Conservation (phyloP, 2,329 filamentous ascomycete genomes). For the Alternaria conjuncta region DNA sequence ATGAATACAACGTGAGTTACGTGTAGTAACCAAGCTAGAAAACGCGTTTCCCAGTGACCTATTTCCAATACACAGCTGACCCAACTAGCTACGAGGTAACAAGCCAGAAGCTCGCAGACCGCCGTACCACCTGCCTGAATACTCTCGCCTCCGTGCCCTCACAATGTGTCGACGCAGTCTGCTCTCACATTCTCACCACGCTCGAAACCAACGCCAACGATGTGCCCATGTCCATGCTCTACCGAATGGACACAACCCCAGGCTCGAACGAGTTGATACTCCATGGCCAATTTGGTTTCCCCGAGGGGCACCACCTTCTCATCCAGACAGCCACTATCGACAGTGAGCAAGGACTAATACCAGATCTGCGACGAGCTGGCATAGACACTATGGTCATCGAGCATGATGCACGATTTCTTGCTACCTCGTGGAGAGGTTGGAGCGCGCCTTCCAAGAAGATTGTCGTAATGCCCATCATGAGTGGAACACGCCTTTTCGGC, state of each 20-base stretch:
- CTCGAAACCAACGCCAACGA: constrained; percentile 37
- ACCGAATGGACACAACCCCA: constrained; percentile 25
- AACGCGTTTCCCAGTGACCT: not conserved
- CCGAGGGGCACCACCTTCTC: constrained; percentile 33
- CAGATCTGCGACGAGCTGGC: constrained; percentile 37
- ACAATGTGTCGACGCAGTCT: constrained; percentile 27
- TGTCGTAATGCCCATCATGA: constrained; percentile 35
- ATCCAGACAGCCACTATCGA: constrained; percentile 29
- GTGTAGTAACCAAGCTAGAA: not conserved
- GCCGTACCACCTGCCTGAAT: constrained; percentile 42
- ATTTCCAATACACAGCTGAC: not conserved
- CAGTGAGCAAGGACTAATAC: constrained; percentile 34
- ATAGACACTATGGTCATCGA: constrained; percentile 28
- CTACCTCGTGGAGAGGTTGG: constrained; percentile 38
- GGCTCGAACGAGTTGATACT: constrained; percentile 23
- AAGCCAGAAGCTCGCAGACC: constrained; percentile 37
- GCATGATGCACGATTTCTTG: constrained; percentile 39
- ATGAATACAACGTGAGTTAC: constrained; percentile 14
- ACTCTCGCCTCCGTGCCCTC: constrained; percentile 35
- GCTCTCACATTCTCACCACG: constrained; percentile 36
- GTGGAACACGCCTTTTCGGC: constrained; percentile 29
- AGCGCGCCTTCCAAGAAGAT: constrained; percentile 32
- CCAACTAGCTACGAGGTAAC: constrained; percentile 39
- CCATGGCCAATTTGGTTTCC: constrained; percentile 37
- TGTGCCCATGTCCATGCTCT: constrained; percentile 41